Evolutionary conservation across 2,329 filamentous ascomycete genomes (phyloP).

Genomic region (Cladosporium austrohemisphaericum): DNA sequence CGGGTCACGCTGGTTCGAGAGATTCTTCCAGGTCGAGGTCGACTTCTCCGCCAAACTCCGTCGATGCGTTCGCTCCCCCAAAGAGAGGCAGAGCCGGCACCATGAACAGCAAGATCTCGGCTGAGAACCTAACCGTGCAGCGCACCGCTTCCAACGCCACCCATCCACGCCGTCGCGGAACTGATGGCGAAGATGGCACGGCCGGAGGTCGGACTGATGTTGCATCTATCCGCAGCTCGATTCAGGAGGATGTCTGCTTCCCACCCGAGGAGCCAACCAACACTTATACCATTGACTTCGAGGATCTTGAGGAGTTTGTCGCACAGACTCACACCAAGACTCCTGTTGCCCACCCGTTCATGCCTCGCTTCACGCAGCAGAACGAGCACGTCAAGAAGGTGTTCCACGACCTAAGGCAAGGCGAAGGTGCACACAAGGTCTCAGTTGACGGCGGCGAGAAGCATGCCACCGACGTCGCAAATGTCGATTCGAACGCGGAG

Average conservation of each 20-base stretch:
- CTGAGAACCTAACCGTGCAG: conserved; percentile 58
- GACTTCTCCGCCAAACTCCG: conserved; percentile 87
- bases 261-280: conserved; percentile 75
- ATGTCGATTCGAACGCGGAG: conserved; percentile 24
- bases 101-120: conserved; percentile 58
- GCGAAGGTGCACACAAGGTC: conserved; percentile 17
- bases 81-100: conserved; percentile 73
- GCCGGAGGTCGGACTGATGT: conserved; percentile 57
- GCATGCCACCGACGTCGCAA: conserved; percentile 32
- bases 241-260: conserved; percentile 86
- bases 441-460: conserved; percentile 25
- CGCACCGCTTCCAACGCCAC: conserved; percentile 69
- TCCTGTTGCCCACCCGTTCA: conserved; percentile 42
- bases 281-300: conserved; percentile 81
- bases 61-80: conserved; percentile 93
- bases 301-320: conserved; percentile 90
- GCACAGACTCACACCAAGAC: conserved; percentile 52
- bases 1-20: conserved; percentile 23
- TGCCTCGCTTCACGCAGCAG: conserved; percentile 26
- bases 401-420: conserved; percentile 59
- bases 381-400: conserved; percentile 39
- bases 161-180: conserved; percentile 54
- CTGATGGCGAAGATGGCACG: conserved; percentile 57
- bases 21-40: conserved; percentile 57
- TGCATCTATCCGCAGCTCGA: conserved; percentile 64